These are phyloP conservation scores for Pulveroboletus sp. DNA, from an alignment of 768 basidiomycete species.

Conservation along the genomic window DNA sequence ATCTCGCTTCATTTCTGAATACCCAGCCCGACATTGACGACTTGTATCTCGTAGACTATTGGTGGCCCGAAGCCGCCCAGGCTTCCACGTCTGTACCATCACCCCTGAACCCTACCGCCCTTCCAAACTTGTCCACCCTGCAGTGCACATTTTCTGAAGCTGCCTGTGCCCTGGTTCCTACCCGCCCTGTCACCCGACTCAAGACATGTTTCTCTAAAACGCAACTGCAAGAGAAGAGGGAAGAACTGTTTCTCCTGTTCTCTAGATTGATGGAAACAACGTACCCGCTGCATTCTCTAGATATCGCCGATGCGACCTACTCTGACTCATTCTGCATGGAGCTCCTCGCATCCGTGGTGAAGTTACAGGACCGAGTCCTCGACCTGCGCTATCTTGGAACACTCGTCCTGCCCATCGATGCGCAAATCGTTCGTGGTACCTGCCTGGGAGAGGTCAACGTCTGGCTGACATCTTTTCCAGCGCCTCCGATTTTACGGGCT, in stretches of 20 bases:
- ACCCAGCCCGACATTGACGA: conserved; percentile 23
- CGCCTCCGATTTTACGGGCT: conserved; percentile 61
- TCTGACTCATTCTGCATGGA: conserved; percentile 52
- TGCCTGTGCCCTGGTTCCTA: conserved; percentile 52
- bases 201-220: conserved; percentile 68
- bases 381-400: conserved; percentile 62
- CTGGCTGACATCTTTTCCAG: conserved; percentile 32
- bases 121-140: conserved; percentile 50
- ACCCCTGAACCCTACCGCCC: conserved; percentile 28
- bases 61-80: conserved; percentile 9
- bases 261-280: conserved; percentile 46
- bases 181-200: conserved; percentile 56
- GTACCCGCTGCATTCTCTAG: conserved; percentile 46
- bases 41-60: conserved; percentile 37
- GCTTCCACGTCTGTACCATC: conserved; percentile 16
- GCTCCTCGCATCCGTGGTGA: conserved; percentile 44
- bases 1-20: conserved; percentile 41
- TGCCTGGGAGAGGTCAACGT: not conserved
- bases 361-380: conserved; percentile 29
- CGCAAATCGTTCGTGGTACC: conserved; percentile 22
- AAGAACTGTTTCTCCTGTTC: conserved; percentile 50
- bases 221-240: conserved; percentile 45
- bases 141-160: conserved; percentile 72
- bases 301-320: conserved; percentile 62
- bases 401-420: conserved; percentile 59